phyloP scores from a whole-genome alignment of 1,139 yeast species.

The Zygosaccharomyces sapae region DNA sequence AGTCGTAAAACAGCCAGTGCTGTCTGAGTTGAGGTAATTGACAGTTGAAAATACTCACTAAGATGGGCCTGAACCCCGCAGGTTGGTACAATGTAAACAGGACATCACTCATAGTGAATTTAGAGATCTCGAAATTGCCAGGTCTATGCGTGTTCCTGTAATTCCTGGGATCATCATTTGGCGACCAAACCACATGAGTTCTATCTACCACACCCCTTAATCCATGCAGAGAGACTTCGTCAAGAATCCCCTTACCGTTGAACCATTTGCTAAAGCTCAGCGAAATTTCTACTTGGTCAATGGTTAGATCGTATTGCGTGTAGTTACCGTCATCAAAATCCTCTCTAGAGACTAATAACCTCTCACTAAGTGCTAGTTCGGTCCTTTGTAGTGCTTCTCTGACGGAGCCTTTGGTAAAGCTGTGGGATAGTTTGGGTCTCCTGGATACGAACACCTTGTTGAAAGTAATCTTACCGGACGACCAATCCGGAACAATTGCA shows the following conservation, averaged over 20 bases:
- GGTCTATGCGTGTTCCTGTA: slow-evolving; percentile 69
- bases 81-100: slow-evolving; percentile 82
- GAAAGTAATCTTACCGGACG: slow-evolving; percentile 78
- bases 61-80: slow-evolving; percentile 70
- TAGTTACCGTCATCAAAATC: slow-evolving; percentile 83
- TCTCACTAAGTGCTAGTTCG: slow-evolving; percentile 31
- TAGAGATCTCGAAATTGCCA: slow-evolving; percentile 91
- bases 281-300: slow-evolving; percentile 79
- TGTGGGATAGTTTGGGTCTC: slow-evolving; percentile 49
- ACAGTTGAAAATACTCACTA: slow-evolving; percentile 80
- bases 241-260: slow-evolving; percentile 81
- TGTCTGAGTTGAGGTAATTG: slow-evolving; percentile 75
- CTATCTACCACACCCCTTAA: slow-evolving; percentile 89
- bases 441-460: slow-evolving; percentile 82
- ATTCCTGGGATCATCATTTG: slow-evolving; percentile 76
- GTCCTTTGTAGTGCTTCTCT: slow-evolving; percentile 35
- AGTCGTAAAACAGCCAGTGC: slow-evolving; percentile 89
- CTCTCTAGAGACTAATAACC: slow-evolving; percentile 35
- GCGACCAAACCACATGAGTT: slow-evolving; percentile 79
- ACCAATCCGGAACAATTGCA: slow-evolving; percentile 95
- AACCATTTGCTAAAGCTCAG: slow-evolving; percentile 83
- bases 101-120: slow-evolving; percentile 77
- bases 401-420: slow-evolving; percentile 69
- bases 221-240: slow-evolving; percentile 78
- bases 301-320: slow-evolving; percentile 88